Evolutionary conservation across 371 early-diverging fungal genomes (phyloP), one percentile per base, ranked within the genome.

Genomic region (Lichtheimia hyalospora): DNA sequence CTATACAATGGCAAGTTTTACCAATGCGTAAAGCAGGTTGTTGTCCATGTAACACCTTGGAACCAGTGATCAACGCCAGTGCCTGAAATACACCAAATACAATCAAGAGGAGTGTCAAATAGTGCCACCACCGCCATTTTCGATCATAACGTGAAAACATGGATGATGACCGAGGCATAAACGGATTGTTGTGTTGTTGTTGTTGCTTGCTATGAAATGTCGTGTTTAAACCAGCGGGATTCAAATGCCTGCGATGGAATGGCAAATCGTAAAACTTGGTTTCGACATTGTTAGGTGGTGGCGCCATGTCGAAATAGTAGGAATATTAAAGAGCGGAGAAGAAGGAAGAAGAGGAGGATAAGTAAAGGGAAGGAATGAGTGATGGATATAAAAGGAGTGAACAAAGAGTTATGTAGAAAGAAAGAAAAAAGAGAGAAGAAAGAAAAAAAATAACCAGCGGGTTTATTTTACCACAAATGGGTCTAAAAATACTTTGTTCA

Each of bases 111-210:
- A 71, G 60, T 16, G 64, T 73, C 18, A 70, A 61, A 34, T 70
- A 72, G 46, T 71, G 75, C 82, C 82, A 82, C 82, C 82, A 82
- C 23, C 64, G 70, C 77, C 77, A 79, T 48, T 62, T 64, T 16
- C 52, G 28, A 7, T 62, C 60, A 21, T 60, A 48, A 28, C 62
- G 62, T 18, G 56, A 24, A 39, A 62, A 59, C 25, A 58, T 13
- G 58, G 49, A 44, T 5, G 27, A 21, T 20, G 34, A 34, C 34
- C 34, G 34, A 34, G 34, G 34, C 34, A 34, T 34, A 34, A 34
- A 34, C 10, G 34, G 34, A 8, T 34, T 34, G 34, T 25, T 25
- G 25, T 25, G 25, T 25, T 43, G 44, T 2, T 14, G 44, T 18
- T n/a, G 46, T 46, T 46, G 46, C 15, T 46, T n/a, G 46, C 21